Evolutionary conservation across 1,284 basidiomycete genomes (phyloP), one percentile per base, ranked within the genome.

Genomic region (Tilletia caries): DNA sequence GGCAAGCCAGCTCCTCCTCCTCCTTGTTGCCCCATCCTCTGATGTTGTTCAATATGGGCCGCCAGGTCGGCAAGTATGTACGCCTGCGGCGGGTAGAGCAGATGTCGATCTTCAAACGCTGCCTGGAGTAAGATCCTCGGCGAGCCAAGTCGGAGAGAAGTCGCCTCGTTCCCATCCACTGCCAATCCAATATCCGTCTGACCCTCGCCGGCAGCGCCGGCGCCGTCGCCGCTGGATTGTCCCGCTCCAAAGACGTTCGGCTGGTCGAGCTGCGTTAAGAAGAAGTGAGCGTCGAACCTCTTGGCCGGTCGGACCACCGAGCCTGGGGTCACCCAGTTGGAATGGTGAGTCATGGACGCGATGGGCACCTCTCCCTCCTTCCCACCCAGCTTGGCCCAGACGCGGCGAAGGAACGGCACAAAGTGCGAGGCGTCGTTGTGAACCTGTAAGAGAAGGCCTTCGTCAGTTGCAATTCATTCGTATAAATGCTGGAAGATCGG

Each of bases 221-320:
- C 37, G 37, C 10, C 37, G 10, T 15, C 37, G 8, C 37, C 37
- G n/a, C n/a, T n/a, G n/a, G n/a, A n/a, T n/a, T 71, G 32, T 43
- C 60, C 46, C 70, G 10, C 52, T 34, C 74, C 76, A 41, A 79
- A 72, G 2, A 73, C 73, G 29, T 79, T 74, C 2, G 68, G 66
- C 2, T 48, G 66, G 46, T 80, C 79, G 44, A 80, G 72, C 0
- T 73, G 67, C 13, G 79, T 80, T 64, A 80, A 68, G 68, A 79
- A 78, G 44, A 80, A 80, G 68, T 79, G 79, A 3, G 79, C 75
- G 48, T 79, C 76, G 72, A 80, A 80, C 20, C 79, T 73, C 48
- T 80, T 80, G 2, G 75, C 78, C 0, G 79, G 79, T 2, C 79
- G 70, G 4, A 79, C 75, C 33, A 80, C 73, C 41, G 74, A 65